A percentile compares a stretch with the other conserved stretches of the same genome.
Conservation (phyloP, 1,139 yeast species). For the Yamadazyma epiphylla region DNA sequence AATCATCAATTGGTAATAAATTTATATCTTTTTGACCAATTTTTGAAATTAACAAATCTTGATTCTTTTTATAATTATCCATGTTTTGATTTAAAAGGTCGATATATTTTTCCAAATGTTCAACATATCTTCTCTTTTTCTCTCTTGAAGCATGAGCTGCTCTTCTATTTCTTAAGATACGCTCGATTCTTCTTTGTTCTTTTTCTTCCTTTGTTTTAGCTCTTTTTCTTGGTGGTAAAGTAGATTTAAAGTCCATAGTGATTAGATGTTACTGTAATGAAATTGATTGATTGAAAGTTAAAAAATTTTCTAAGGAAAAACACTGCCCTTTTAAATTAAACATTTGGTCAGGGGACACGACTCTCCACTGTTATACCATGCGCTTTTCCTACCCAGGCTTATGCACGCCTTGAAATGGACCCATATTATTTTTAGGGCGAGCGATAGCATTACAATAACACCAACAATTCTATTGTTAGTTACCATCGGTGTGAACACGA, state of each 20-base stretch:
- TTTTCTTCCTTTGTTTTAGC: constrained; percentile 96
- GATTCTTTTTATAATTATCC: constrained; percentile 11
- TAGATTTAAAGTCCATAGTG: constrained; percentile 23
- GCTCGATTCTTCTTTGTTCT: constrained; percentile 90
- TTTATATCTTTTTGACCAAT: constrained; percentile 3
- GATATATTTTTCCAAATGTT: constrained; percentile 70
- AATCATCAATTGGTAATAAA: constrained; percentile 6
- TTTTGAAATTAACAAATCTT: constrained; percentile 6
- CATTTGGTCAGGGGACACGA: too few relatives aligned
- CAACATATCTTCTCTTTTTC: constrained; percentile 90
- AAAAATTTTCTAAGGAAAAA: too few relatives aligned
- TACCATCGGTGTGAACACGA: too few relatives aligned
- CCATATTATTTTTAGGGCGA: too few relatives aligned
- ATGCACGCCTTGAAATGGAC: too few relatives aligned
- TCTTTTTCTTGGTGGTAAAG: constrained; percentile 91
- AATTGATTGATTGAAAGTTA: too few relatives aligned
- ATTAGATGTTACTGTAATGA: too few relatives aligned
- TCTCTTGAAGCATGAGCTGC: constrained; percentile 98
- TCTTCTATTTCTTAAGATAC: constrained; percentile 88
- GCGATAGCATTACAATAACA: too few relatives aligned
- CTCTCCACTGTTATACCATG: too few relatives aligned
- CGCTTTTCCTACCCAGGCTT: too few relatives aligned
- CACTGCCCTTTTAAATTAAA: too few relatives aligned
- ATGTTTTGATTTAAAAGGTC: constrained; percentile 43
- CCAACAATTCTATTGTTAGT: too few relatives aligned